Base-by-base conservation (phyloP, 352 stramenopile genomes). In the Plasmopara viticola region DNA sequence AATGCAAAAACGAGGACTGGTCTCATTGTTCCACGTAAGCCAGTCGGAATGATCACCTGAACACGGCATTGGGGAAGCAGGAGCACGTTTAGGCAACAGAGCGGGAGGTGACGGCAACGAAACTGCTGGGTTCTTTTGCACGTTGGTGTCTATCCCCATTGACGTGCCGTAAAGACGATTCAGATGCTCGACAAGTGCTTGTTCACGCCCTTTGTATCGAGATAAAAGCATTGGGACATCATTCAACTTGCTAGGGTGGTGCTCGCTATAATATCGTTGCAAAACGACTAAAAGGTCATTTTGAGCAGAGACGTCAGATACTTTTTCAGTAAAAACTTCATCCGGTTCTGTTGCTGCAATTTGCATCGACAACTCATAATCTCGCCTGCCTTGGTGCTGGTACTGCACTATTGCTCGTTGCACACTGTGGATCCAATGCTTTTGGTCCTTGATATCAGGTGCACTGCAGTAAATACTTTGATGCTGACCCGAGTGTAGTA, bases 401-500 rank as follows among this genome's bases (percentile, higher is more conserved):
- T 47, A 58, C 29, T 18, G 40, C 7, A 85, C 33, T 13, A 90
- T 49, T 1, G 77, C 75, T 29, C 76, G 62, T 25, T 80, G 74
- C 17, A 88, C 66, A 2, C 77, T 75, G 20, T 67, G 59, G 6
- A 84, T 48, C 81, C 81, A 90, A 28, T 78, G 83, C 39, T 66
- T 69, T 43, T 84, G 87, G 44, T 91, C 81, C 1, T 71, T 56
- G 3, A 70, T 64, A 53, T 57, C 87, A 5, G 76, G 64, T 0
- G 76, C 76, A 48, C 81, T 91, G 50, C 78, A 91, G 28, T 75
- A 75, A 31, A 88, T 71, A n/a, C 62, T 66, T 39, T 85, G 78
- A 10, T 73, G 60, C n/a, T 66, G 47, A 0, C 47, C 43, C 0
- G 75, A 85, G 39, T 87, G 73, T n/a, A 91, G 55, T 34, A 84